A percentile compares a stretch with the other conserved stretches of the same genome.
Evolutionary conservation across 2,329 filamentous ascomycete genomes (phyloP).

Genomic region (Alternaria viburni): DNA sequence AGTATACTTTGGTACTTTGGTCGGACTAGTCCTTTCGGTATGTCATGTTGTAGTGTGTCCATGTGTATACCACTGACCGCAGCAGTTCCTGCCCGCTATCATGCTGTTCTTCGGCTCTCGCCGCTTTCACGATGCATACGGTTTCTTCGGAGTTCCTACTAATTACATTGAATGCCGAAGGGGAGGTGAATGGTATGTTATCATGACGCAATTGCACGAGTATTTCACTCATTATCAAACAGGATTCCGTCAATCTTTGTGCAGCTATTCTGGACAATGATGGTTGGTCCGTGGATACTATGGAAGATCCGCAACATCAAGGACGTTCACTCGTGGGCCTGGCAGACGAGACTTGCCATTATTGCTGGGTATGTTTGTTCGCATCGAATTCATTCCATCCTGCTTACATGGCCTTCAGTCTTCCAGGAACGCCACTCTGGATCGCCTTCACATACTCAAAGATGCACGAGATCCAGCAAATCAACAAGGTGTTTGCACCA

Average conservation of each 20-base stretch:
- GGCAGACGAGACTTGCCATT: slow-evolving; percentile 47
- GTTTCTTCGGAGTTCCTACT: slow-evolving; percentile 59
- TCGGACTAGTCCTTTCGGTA: slow-evolving; percentile 41
- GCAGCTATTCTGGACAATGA: slow-evolving; percentile 46
- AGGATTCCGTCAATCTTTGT: slow-evolving; percentile 48
- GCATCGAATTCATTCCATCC: neutral
- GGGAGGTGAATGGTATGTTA: slow-evolving; percentile 69
- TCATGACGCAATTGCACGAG: neutral
- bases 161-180: slow-evolving; percentile 52
- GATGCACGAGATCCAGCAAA: slow-evolving; percentile 25
- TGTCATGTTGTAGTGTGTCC: neutral
- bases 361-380: slow-evolving; percentile 40
- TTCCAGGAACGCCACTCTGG: slow-evolving; percentile 48
- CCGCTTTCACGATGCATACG: slow-evolving; percentile 66
- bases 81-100: slow-evolving; percentile 63
- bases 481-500: slow-evolving; percentile 42
- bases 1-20: slow-evolving; percentile 40
- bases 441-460: slow-evolving; percentile 45
- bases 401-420: slow-evolving; percentile 31
- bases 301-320: slow-evolving; percentile 48
- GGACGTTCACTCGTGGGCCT: slow-evolving; percentile 49
- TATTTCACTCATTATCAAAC: slow-evolving; percentile 9
- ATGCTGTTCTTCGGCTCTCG: slow-evolving; percentile 68
- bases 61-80: slow-evolving; percentile 17
- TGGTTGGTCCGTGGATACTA: slow-evolving; percentile 47